Evolutionary conservation across 441 rosid species (phyloP).

Genomic region (Corymbia calophylla): DNA sequence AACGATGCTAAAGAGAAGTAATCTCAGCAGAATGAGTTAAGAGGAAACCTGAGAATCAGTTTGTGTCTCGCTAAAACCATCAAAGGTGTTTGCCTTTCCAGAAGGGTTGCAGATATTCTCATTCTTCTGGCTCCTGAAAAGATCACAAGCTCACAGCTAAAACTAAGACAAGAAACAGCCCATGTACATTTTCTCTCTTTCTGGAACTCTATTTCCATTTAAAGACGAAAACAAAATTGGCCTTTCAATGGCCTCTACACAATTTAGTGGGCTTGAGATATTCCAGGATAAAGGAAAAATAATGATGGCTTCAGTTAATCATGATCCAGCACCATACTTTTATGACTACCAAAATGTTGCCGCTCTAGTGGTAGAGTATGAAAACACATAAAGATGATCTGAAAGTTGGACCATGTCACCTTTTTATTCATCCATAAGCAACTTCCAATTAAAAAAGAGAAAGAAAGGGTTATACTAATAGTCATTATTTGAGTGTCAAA

Average conservation of each 20-base stretch:
- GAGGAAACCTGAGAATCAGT: constrained; percentile 86
- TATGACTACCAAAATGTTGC: neutral
- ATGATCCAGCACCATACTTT: neutral
- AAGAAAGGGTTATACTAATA: neutral
- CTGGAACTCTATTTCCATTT: neutral
- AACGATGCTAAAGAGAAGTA: neutral
- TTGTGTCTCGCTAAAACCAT: constrained; percentile 94
- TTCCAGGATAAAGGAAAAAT: neutral
- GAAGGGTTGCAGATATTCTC: constrained; percentile 34
- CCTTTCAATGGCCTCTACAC: neutral
- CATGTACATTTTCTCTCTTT: neutral
- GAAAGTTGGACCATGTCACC: neutral
- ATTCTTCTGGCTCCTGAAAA: constrained; percentile 38
- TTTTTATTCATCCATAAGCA: neutral
- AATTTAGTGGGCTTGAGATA: neutral
- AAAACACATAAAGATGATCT: neutral
- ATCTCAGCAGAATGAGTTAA: neutral
- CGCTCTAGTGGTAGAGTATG: neutral
- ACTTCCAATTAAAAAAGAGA: neutral
- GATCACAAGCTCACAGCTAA: neutral
- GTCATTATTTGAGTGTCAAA: neutral
- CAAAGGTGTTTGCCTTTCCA: constrained; percentile 27
- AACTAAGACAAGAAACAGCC: neutral
- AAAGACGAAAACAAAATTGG: neutral
- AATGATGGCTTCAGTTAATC: neutral